phyloP scores from a whole-genome alignment of 805 yeast genomes.

The Saccharomycopsis capsularis region DNA sequence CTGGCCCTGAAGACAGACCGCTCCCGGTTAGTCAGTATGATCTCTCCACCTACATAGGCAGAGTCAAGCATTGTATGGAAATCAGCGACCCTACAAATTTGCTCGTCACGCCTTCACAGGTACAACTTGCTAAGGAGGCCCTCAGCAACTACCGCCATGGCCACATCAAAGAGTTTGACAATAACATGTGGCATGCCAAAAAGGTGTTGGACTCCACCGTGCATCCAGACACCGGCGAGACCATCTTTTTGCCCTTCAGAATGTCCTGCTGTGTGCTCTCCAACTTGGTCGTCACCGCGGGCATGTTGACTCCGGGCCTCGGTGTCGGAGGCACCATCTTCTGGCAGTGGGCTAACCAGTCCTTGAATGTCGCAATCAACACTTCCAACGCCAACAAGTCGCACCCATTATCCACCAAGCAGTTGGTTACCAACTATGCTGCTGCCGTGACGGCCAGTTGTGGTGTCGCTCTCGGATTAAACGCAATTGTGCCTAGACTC shows the following conservation, averaged over 20 bases:
- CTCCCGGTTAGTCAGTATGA: slow-evolving; percentile 80
- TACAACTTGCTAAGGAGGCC: slow-evolving; percentile 55
- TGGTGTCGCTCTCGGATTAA: slow-evolving; percentile 89
- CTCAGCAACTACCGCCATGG: slow-evolving; percentile 74
- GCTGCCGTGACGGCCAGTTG: slow-evolving; percentile 93
- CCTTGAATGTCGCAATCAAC: slow-evolving; percentile 93
- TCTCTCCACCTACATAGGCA: slow-evolving; percentile 78
- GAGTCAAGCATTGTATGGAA: slow-evolving; percentile 90
- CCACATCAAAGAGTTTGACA: slow-evolving; percentile 53
- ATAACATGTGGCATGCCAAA: slow-evolving; percentile 85
- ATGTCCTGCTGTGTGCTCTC: slow-evolving; percentile 95
- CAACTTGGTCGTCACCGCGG: slow-evolving; percentile 90
- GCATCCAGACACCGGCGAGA: slow-evolving; percentile 95
- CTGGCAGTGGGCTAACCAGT: slow-evolving; percentile 98
- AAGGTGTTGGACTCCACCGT: slow-evolving; percentile 81
- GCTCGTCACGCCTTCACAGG: slow-evolving; percentile 57
- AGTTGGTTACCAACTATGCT: slow-evolving; percentile 70
- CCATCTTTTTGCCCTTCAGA: slow-evolving; percentile 87
- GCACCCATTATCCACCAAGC: slow-evolving; percentile 76
- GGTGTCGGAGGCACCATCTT: slow-evolving; percentile 87
- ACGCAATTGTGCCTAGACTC: slow-evolving; percentile 82
- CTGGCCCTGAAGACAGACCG: slow-evolving; percentile 59
- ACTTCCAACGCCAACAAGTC: slow-evolving; percentile 95
- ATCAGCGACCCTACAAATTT: slow-evolving; percentile 90
- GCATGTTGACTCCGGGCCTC: slow-evolving; percentile 93